Base-by-base conservation (phyloP, 805 yeast genomes). In the Wickerhamomyces kurtzmanii region DNA sequence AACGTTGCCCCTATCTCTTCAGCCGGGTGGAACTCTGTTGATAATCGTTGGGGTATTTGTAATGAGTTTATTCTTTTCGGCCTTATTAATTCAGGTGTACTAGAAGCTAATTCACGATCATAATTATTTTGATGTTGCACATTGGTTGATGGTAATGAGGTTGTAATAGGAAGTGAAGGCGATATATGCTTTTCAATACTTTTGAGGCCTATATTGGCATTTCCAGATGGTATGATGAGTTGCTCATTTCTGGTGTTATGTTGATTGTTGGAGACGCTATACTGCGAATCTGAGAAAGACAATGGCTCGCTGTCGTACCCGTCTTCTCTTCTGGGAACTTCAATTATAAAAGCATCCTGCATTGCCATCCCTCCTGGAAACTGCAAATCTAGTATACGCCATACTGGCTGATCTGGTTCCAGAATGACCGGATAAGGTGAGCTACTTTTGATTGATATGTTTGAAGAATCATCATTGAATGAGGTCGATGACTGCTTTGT, bases 361-460 rank as follows among this genome's bases (percentile, higher is more conserved):
- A 77, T 67, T 3, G 49, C 38, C 86, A 79, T 81, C 0, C 85
- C 84, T n/a, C 57, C 47, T 1, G 86, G 83, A 43, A 56, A 81
- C 40, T 64, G 67, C 13, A 55, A 55, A 33, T 80, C 86, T 7
- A 82, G 38, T 0, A 79, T 39, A 8, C 54, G 50, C 70, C 75
- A 72, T 1, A 82, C 71, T 12, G 57, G 49, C 27, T 65, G 68
- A 43, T 81, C 89, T 0, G 91, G 83, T 32, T 71, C 75, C 5
- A 76, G 24, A 4, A 26, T 23, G 4, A 34, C 15, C 12, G 35
- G 19, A 22, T 32, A 21, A n/a, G 20, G 26, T 13, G 19, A 22
- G 14, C 12, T 31, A 10, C 27, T 26, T 16, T 33, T 26, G 6
- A 31, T 20, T 8, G 39, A 30, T 5, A 33, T 17, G 13, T 24